Evolutionary conservation across 2,329 filamentous ascomycete species (phyloP), one percentile per base, ranked within the genome.

Genomic region (Hypoxylon sp.): DNA sequence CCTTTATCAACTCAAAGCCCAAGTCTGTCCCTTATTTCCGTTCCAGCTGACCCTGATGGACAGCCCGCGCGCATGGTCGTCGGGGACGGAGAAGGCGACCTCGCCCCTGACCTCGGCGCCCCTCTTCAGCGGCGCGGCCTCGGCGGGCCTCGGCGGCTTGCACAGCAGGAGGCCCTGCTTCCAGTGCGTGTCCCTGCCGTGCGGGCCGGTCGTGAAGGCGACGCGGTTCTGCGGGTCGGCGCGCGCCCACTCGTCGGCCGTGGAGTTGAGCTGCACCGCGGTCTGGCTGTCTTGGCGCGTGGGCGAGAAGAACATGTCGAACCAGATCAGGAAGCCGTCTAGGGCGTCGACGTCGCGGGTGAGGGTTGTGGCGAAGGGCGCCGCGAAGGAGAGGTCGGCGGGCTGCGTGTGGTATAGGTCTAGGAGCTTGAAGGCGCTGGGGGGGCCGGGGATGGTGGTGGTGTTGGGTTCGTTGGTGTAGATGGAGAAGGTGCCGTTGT

Each of bases 301-400:
- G 8, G 89, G 87, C 69, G 91, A 87, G 79, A 97, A 97, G 82
- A 96, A 96, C 22, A 91, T 95, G 77, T 98, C 95, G 76, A 97
- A 97, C 93, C 94, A 97, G 71, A 97, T 86, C 12, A 93, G 84
- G 78, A 93, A 97, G 3, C 93, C 95, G 75, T 97, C 93, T n/a
- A 97, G 81, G 1, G 83, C 81, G 64, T 91, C 88, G 58, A 90
- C 82, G 65, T 91, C 86, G 45, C 84, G 80, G 1, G 82, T 84
- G 4, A 96, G 75, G 14, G 81, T 85, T 8, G 89, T 85, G 57
- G 84, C 76, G 81, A 93, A 96, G 2, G 85, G 80, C 7, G 88
- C 86, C 48, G 86, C 87, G 80, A 97, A 97, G 14, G 87, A 85
- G 16, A 97, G 83, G 71, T 97, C 93, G 36, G 89, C 83, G 0